Evolutionary conservation across 495 filamentous ascomycete genomes (phyloP).

Genomic region (Hypomontagnella submonticulosa): DNA sequence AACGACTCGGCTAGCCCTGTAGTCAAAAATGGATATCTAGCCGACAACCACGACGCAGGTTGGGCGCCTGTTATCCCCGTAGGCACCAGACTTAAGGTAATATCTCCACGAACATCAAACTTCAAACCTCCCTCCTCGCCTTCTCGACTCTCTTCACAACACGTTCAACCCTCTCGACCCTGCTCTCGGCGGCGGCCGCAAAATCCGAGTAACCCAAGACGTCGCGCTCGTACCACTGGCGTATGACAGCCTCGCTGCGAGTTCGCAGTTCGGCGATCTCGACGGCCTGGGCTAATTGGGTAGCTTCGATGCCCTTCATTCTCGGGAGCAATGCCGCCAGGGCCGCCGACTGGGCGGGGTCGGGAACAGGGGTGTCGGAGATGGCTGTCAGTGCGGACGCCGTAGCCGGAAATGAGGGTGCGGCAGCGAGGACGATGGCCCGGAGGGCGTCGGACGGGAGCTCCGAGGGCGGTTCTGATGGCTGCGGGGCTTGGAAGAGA

Average conservation of each 20-base stretch:
- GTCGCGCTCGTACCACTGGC: slow-evolving; percentile 82
- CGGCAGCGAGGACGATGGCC: slow-evolving; percentile 79
- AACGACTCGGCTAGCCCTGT: too few relatives aligned
- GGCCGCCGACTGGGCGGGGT: slow-evolving; percentile 70
- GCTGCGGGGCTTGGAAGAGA: slow-evolving; percentile 57
- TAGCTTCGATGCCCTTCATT: slow-evolving; percentile 71
- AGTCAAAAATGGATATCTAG: too few relatives aligned
- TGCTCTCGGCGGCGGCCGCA: slow-evolving; percentile 78
- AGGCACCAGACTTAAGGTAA: too few relatives aligned
- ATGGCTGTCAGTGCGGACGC: slow-evolving; percentile 84
- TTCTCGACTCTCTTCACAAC: slow-evolving; percentile 68
- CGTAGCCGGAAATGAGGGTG: slow-evolving; percentile 77
- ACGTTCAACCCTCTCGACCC: slow-evolving; percentile 74
- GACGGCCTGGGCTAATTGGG: slow-evolving; percentile 75
- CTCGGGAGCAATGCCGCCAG: slow-evolving; percentile 77
- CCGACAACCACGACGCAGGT: background rate
- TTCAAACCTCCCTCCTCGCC: slow-evolving; percentile 47
- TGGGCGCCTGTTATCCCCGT: background rate
- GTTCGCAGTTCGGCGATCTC: slow-evolving; percentile 76
- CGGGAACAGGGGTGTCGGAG: slow-evolving; percentile 77
- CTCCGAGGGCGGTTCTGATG: slow-evolving; percentile 53
- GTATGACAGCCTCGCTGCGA: slow-evolving; percentile 76
- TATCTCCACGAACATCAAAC: background rate
- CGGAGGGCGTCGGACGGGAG: slow-evolving; percentile 59
- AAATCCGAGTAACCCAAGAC: slow-evolving; percentile 74